Base-by-base conservation (phyloP, 2,329 filamentous ascomycete genomes). In the Beauveria sp. region DNA sequence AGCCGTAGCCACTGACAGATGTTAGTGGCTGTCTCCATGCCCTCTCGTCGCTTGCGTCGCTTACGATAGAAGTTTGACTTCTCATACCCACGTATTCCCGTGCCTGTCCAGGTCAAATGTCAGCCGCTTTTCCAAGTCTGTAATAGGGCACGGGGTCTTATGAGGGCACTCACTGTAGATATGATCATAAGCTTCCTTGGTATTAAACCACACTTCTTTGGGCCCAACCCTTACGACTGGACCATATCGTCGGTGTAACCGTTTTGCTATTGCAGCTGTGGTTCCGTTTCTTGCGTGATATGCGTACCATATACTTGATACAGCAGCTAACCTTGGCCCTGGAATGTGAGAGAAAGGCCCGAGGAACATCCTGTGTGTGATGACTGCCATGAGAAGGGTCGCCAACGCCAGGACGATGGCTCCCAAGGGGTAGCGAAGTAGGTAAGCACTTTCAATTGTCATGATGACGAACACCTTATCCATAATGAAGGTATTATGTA, bases 51-150 rank as follows among this genome's bases (percentile, higher is more conserved):
- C n/a, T 14, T 22, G 16, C 24, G 1, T 18, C 58, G 66, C 76
- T 65, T 67, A 82, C 81, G 65, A 55, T 83, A 83, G 49, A 83
- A 83, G 16, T 80, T 77, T 0, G 79, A 79, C 65, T 83, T 83
- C 40, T 79, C 77, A 63, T 75, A 81, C 1, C 78, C 78, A 45
- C 73, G 79, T 6, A 49, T n/a, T 0, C 76, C 75, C 7, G 72
- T 71, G n/a, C 74, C 80, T 83, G 22, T 20, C 6, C 24, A 47
- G 4, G 24, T 16, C 22, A 6, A 1, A 7, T 6, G 2, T 26
- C 30, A 42, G 1, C 42, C 18, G 2, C 14, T 5, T 5, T 7
- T 46, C 1, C 7, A 7, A 7, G 2, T 18, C 16, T 6, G 5
- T 3, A 16, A 20, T 7, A 14, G 5, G 20, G 9, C 5, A 18